Base-by-base conservation (phyloP, 495 filamentous ascomycete species). In the Ascodesmis nigricans region DNA sequence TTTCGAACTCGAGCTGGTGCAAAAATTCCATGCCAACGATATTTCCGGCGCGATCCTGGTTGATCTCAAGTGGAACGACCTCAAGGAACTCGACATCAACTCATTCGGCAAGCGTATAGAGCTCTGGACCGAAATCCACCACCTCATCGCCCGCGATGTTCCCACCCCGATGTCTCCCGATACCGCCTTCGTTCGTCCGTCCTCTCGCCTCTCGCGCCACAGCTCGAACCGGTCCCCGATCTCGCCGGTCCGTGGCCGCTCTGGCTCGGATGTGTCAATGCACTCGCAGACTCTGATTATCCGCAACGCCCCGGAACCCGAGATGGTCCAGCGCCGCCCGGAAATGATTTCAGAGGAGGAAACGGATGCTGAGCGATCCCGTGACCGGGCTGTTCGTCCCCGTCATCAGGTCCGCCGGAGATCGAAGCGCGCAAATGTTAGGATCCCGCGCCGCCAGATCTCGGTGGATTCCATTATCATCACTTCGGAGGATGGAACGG, bases 31-130 rank as follows among this genome's bases (percentile, higher is more conserved):
- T 36, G 61, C 66, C 42, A 84, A 97, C 54, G 87, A 97, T 49
- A 93, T 97, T 52, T 73, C 73, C 15, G 87, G 87, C 0, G 56
- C 69, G 2, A 71, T 93, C 31, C 61, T 97, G 1, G 67, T 84
- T 16, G 73, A 76, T 10, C 58, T 97, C n/a, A 75, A 91, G 47
- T 68, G 78, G 43, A 78, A 91, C 21, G 82, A 93, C 48, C 61
- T 97, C n/a, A 81, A 82, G 47, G 87, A 97, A 56, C 70, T 93
- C 3, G 75, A 75, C 14, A 90, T 97, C 39, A 57, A 64, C n/a
- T 93, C 87, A 0, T 93, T 93, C 55, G 87, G 87, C 10, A 80
- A 84, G 43, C 69, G 87, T 14, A 80, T 80, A 33, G 67, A 65
- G 40, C 47, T 97, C 0, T 91, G 90, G 82, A 69, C 69, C 42